Evolutionary conservation across 1,139 yeast genomes (phyloP), one percentile per base, ranked within the genome.

Genomic region (Petasospora rhodanensis): DNA sequence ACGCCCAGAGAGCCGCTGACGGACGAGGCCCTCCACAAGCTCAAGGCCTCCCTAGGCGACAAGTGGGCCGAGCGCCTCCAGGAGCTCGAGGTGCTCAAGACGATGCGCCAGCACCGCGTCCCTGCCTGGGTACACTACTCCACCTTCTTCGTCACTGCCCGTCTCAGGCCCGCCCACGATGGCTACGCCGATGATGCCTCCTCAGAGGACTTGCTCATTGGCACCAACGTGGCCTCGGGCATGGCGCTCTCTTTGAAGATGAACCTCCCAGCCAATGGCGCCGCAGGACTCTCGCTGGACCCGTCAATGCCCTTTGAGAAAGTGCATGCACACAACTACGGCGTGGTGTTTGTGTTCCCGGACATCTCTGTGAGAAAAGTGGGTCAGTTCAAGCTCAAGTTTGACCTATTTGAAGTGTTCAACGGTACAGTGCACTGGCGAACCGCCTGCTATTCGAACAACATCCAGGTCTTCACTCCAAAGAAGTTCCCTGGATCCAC

Each of bases 401-500:
- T 53, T 28, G 49, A 46, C 19, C 35, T 53, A 10, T 53, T 47
- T 35, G 56, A 53, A 33, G 47, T 45, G 2, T 42, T 28, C 25
- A 35, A 45, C n/a, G 51, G 51, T 5, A 38, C 41, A 13, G 43
- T 52, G 6, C 26, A 22, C 12, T 42, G 44, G 37, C 39, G 47
- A 26, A 34, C 32, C 32, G 37, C 40, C 14, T 16, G 37, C 2
- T 17, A 30, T 3, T 47, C 54, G 6, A 38, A 42, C 20, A 43
- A 34, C 9, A 47, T 53, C 19, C 46, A 46, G 17, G 53, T 52
- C 5, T 52, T 35, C 26, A 49, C 55, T 5, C 56, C 55, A 14
- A 53, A 53, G 37, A 53, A 52, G 31, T 53, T 52, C 33, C 56
- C 56, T 2, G 58, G 58, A 2, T 45, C 55, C 2, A 34, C 45